Base-by-base conservation (phyloP, 164 flowering plant species). In the Macadamia integrifolia region DNA sequence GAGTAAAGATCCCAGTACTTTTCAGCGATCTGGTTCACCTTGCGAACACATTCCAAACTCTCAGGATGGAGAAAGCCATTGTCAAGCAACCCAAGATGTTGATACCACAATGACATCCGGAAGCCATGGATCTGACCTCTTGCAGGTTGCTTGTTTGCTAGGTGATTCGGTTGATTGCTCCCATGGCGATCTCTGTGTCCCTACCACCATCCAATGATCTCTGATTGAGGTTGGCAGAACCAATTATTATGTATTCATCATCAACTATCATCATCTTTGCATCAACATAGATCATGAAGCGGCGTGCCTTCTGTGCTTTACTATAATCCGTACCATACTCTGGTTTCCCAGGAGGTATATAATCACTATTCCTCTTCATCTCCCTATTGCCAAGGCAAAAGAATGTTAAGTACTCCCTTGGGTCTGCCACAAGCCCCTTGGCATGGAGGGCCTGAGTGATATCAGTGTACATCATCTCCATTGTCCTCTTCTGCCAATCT, bases 161-260 rank as follows among this genome's bases (percentile, higher is more conserved):
- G 67, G 58, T 91, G 90, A 65, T 76, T 59, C 1, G 93, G 94
- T 66, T 91, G 94, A 76, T 76, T 87, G 18, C 91, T 18, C 94
- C 97, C 91, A 89, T 87, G 2, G 94, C 94, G 35, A 91, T 91
- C 71, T 91, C 97, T 2, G 97, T 70, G 72, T 91, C 97, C 71
- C 97, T 80, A 0, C 77, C 85, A 6, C 94, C 97, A 42, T 87
- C 96, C 93, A 90, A 80, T 40, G 96, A 90, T 59, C 96, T 78
- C 62, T 90, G 92, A 66, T 90, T 88, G 66, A 90, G 83, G 79
- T 90, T 90, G 15, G 96, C 96, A 0, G 96, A 90, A 69, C 96
- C 96, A 7, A 35, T 35, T 2, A 35, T 35, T 2, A 35, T 35
- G 40, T 35, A 35, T 35, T 35, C 40, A 35, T 35, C 40, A 35